These are phyloP conservation scores for Penicillium paneum DNA, from an alignment of 2,329 filamentous ascomycete species.

Conservation along the genomic window DNA sequence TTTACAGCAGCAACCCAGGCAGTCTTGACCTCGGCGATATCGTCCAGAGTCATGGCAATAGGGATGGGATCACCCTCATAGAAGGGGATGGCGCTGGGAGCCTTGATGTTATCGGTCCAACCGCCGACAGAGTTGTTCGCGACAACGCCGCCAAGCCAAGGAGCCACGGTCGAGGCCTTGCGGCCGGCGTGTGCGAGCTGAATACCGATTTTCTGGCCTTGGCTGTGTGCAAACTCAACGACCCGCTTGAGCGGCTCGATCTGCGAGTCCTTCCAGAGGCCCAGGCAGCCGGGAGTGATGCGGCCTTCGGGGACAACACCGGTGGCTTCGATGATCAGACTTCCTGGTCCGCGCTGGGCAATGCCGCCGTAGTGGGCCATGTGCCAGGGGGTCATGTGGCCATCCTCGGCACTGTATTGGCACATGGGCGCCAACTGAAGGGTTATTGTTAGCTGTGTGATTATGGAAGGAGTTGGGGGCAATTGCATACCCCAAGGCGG, in stretches of 20 bases:
- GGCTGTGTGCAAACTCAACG: constrained; percentile 75
- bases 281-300: constrained; percentile 62
- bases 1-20: constrained; percentile 59
- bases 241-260: constrained; percentile 65
- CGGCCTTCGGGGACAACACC: constrained; percentile 71
- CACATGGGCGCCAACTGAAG: constrained; percentile 52
- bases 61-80: constrained; percentile 60
- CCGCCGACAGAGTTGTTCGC: constrained; percentile 55
- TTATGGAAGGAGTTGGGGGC: not conserved
- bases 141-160: constrained; percentile 41
- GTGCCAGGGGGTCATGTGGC: constrained; percentile 77
- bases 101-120: constrained; percentile 55
- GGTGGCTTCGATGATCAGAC: constrained; percentile 77
- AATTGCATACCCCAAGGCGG: constrained; percentile 53
- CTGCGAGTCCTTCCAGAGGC: constrained; percentile 83
- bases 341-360: constrained; percentile 69
- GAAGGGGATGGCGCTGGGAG: constrained; percentile 61
- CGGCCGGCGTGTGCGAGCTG: constrained; percentile 79
- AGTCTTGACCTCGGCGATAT: constrained; percentile 65
- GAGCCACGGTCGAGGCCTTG: constrained; percentile 58
- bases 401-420: constrained; percentile 64
- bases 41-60: constrained; percentile 64
- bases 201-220: constrained; percentile 72
- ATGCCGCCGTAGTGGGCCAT: constrained; percentile 79
- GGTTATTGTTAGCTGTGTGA: not conserved